Evolutionary conservation across 768 basidiomycete species (phyloP).

Genomic region (Termitomyces sp.): DNA sequence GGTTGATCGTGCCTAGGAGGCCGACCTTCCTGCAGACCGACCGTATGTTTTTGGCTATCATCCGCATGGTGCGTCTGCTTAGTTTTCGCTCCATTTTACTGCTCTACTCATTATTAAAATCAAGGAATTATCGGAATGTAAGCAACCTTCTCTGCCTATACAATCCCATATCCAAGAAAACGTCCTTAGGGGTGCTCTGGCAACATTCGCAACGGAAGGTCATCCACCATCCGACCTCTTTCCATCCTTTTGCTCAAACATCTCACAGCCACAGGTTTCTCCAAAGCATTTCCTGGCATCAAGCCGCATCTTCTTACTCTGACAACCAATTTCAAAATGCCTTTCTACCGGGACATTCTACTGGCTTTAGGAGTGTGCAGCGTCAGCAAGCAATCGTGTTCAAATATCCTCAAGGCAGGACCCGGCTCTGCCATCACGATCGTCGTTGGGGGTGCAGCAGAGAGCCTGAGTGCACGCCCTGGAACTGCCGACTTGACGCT

Average conservation of each 20-base stretch:
- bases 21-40: slow-evolving; percentile 85
- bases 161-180: not conserved
- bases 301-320: slow-evolving; percentile 91
- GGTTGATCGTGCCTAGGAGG: slow-evolving; percentile 53
- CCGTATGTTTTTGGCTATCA: slow-evolving; percentile 98
- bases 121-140: slow-evolving; percentile 97
- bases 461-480: slow-evolving; percentile 89
- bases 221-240: slow-evolving; percentile 2
- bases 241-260: slow-evolving; percentile 2
- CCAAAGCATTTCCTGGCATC: slow-evolving; percentile 85
- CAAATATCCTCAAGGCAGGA: slow-evolving; percentile 74
- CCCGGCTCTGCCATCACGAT: slow-evolving; percentile 80
- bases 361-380: slow-evolving; percentile 87
- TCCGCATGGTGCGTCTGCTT: slow-evolving; percentile 72
- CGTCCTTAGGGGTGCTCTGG: slow-evolving; percentile 75
- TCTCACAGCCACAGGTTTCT: slow-evolving; percentile 80
- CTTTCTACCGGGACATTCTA: slow-evolving; percentile 90
- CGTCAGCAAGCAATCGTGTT: slow-evolving; percentile 87
- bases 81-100: not conserved
- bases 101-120: slow-evolving; percentile 6
- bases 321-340: slow-evolving; percentile 85
- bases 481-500: slow-evolving; percentile 94
- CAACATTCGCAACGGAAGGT: slow-evolving; percentile 97
- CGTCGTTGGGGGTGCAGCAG: slow-evolving; percentile 94
- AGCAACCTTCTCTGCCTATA: not conserved